Percentiles rank a stretch among this genome's conserved stretches.
phyloP scores from a whole-genome alignment of 1,139 yeast species.

The Wickerhamiella pararugosa region DNA sequence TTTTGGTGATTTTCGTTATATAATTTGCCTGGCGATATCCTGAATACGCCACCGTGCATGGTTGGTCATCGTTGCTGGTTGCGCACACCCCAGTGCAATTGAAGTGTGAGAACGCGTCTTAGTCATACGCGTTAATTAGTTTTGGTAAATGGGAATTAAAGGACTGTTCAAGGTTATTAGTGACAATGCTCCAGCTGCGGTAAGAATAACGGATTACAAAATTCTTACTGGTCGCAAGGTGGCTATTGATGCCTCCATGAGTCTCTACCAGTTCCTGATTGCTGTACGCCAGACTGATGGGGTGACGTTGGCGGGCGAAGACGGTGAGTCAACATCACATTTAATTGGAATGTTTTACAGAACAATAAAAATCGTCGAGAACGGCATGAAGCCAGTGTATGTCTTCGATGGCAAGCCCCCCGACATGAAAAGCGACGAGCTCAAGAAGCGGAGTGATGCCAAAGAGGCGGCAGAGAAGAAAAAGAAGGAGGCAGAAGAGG shows the following conservation, averaged over 20 bases:
- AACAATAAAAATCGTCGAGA: conserved; percentile 73
- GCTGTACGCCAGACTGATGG: conserved; percentile 97
- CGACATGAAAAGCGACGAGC: conserved; percentile 79
- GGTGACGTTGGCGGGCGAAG: conserved; percentile 73
- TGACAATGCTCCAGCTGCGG: conserved; percentile 80
- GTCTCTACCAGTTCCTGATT: conserved; percentile 80
- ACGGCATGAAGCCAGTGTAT: conserved; percentile 88
- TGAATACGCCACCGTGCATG: too few relatives aligned
- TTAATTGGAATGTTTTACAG: conserved; percentile 91
- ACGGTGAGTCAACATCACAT: conserved; percentile 88
- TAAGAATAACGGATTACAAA: conserved; percentile 67
- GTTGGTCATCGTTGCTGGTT: too few relatives aligned
- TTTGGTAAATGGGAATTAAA: conserved; percentile 52
- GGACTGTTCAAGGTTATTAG: conserved; percentile 67
- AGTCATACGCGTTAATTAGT: too few relatives aligned
- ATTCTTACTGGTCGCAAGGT: conserved; percentile 84
- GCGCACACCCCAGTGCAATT: too few relatives aligned
- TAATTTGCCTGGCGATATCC: too few relatives aligned
- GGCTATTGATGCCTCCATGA: conserved; percentile 85
- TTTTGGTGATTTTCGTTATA: too few relatives aligned
- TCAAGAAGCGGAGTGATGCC: conserved; percentile 67
- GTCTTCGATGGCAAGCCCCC: conserved; percentile 97
- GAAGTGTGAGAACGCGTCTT: too few relatives aligned
- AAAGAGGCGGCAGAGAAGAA: conserved; percentile 73
- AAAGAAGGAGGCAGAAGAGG: conserved; percentile 58